Evolutionary conservation across 2,329 filamentous ascomycete genomes (phyloP).

Genomic region (Fusarium robinianum): DNA sequence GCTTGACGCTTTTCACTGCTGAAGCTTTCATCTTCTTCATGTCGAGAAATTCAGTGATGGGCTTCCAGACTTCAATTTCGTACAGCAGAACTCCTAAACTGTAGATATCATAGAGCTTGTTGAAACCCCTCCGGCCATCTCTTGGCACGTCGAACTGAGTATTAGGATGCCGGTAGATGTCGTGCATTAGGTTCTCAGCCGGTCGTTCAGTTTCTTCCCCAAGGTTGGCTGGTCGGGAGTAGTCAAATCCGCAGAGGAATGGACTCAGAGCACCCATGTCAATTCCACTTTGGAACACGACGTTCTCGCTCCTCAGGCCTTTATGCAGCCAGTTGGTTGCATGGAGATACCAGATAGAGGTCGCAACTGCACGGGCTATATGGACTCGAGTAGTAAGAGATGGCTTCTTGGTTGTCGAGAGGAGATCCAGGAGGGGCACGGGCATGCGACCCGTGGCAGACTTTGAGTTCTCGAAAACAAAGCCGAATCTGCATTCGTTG

Average conservation of each 20-base stretch:
- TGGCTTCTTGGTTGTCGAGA: neutral
- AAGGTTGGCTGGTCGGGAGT: neutral
- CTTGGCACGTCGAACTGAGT: slow-evolving; percentile 1
- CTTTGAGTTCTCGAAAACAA: neutral
- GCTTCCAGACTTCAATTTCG: slow-evolving; percentile 3
- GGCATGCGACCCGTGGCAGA: neutral
- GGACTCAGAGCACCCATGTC: neutral
- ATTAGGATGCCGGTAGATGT: slow-evolving; percentile 3
- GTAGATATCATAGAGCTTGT: slow-evolving; percentile 2
- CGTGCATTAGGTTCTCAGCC: neutral
- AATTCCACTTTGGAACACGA: neutral
- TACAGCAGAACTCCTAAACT: slow-evolving; percentile 1
- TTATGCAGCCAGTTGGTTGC: slow-evolving; percentile 7
- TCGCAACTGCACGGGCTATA: neutral
- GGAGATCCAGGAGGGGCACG: neutral
- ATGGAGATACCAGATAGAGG: slow-evolving; percentile 3
- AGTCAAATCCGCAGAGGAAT: slow-evolving; percentile 8
- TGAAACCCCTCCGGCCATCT: neutral
- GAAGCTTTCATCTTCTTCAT: neutral
- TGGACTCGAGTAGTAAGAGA: neutral
- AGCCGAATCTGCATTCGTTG: neutral
- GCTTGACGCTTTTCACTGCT: neutral
- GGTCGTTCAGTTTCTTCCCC: slow-evolving; percentile 3
- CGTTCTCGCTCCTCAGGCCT: neutral
- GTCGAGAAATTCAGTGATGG: neutral